phyloP scores from a whole-genome alignment of 2,329 filamentous ascomycete species.

The Fusarium robinianum region DNA sequence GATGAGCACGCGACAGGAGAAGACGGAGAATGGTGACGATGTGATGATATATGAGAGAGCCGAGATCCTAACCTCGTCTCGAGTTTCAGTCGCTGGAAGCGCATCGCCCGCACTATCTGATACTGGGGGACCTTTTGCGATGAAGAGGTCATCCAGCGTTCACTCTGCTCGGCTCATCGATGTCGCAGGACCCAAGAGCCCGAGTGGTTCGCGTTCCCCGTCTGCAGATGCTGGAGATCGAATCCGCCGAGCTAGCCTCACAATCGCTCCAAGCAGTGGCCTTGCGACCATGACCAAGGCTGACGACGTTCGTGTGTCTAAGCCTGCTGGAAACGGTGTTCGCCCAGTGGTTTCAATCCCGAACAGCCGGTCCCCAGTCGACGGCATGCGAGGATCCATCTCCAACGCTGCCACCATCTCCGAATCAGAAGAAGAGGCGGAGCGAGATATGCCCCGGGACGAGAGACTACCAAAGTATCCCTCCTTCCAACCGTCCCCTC shows the following conservation, averaged over 20 bases:
- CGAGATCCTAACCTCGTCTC: slow-evolving; percentile 60
- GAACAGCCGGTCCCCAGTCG: slow-evolving; percentile 40
- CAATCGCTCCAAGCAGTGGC: slow-evolving; percentile 45
- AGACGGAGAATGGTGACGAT: slow-evolving; percentile 50
- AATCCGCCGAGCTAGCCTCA: slow-evolving; percentile 45
- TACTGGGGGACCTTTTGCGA: slow-evolving; percentile 44
- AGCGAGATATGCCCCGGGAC: slow-evolving; percentile 24
- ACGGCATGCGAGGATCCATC: slow-evolving; percentile 38
- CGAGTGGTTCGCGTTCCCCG: slow-evolving; percentile 52
- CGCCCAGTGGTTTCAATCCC: slow-evolving; percentile 29
- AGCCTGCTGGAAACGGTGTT: slow-evolving; percentile 28
- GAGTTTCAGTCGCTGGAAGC: slow-evolving; percentile 59
- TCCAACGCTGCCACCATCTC: slow-evolving; percentile 46
- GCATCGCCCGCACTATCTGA: slow-evolving; percentile 57
- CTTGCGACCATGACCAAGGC: slow-evolving; percentile 43
- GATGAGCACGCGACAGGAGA: slow-evolving; percentile 13
- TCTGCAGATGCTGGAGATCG: slow-evolving; percentile 53
- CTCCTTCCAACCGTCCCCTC: slow-evolving; percentile 32
- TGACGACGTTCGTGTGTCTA: slow-evolving; percentile 45
- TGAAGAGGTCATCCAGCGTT: slow-evolving; percentile 52
- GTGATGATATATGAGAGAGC: slow-evolving; percentile 59
- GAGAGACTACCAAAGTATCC: slow-evolving; percentile 27
- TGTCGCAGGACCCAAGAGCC: slow-evolving; percentile 57
- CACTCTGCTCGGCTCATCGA: slow-evolving; percentile 64
- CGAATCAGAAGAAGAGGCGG: slow-evolving; percentile 48